Base-by-base conservation (phyloP, 2,329 filamentous ascomycete species). In the Neonectria neomacrospora region DNA sequence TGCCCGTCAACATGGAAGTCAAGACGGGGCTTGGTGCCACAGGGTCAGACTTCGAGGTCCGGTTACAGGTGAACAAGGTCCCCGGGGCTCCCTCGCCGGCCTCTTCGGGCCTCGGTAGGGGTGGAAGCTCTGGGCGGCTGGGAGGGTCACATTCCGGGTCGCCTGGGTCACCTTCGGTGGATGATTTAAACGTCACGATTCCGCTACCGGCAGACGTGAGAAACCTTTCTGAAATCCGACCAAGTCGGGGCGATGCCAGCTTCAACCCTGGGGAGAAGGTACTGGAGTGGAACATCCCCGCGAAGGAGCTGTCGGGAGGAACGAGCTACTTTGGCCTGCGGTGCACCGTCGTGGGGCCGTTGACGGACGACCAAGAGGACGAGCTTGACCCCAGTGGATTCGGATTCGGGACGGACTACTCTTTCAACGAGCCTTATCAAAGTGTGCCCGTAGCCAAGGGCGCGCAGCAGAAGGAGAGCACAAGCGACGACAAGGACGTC, bases 11-110 rank as follows among this genome's bases (percentile, higher is more conserved):
- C 52, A 83, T 97, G 54, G 92, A 97, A 73, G 88, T 98, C 51
- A 91, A 90, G 71, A 95, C 94, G 1, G 89, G 90, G 0, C 83
- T 97, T 3, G 96, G 96, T 0, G 78, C 86, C 2, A 82, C 81
- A 0, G 94, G 92, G 1, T 87, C 90, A 6, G 96, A 98, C 58
- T 98, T 99, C 72, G 94, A 98, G 77, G 92, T 97, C 51, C 86
- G 92, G 54, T 78, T 97, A 23, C 87, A 89, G 63, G 85, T 93
- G 42, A 90, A 89, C 73, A 91, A 86, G 72, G 83, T 90, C 28
- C 90, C 92, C 65, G 77, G 80, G 26, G 77, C 79, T 37, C 76
- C 80, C 18, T 74, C 72, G 32, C 70, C 77, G 37, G 71, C 73
- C 26, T 72, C 73, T 8, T 70, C 79, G 1, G 79, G 78, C 26